Conservation (phyloP, 2,329 filamentous ascomycete species). For the Exophiala spinifera region DNA sequence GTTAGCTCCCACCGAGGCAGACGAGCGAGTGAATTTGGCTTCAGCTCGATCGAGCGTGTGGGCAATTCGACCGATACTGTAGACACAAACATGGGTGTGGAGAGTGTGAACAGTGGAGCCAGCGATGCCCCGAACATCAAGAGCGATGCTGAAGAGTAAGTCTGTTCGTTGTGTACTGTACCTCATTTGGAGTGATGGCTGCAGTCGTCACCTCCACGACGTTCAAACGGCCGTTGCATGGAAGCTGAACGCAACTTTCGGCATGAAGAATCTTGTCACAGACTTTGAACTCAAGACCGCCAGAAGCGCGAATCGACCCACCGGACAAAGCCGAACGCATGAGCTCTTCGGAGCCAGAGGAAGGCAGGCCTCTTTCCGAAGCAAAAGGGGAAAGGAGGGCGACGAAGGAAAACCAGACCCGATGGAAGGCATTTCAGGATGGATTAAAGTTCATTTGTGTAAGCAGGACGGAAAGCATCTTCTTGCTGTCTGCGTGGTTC, state of each 20-base stretch:
- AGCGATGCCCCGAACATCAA: conserved; percentile 21
- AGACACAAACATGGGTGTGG: conserved; percentile 20
- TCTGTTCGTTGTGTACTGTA: conserved; percentile 5
- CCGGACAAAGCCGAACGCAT: conserved; percentile 10
- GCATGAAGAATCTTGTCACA: conserved; percentile 9
- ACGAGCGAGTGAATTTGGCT: conserved; percentile 15
- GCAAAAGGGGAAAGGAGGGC: background rate
- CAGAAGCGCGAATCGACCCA: conserved; percentile 13
- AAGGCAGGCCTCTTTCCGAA: background rate
- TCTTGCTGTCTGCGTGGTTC: conserved; percentile 11
- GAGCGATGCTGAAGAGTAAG: conserved; percentile 26
- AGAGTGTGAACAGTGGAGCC: conserved; percentile 19
- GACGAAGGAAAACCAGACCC: conserved; percentile 4
- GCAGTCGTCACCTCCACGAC: no score
- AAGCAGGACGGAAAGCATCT: conserved; percentile 11
- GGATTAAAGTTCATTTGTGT: conserved; percentile 7
- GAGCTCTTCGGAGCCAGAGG: background rate
- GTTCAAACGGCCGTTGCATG: background rate
- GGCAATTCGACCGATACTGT: conserved; percentile 17
- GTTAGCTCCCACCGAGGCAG: conserved; percentile 21
- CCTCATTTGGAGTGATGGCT: background rate
- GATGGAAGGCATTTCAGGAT: conserved; percentile 3
- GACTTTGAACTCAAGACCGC: conserved; percentile 10
- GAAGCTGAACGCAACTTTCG: conserved; percentile 17
- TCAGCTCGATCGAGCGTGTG: conserved; percentile 23